These are phyloP conservation scores for Bruguiera sexangula DNA, from an alignment of 345 rosid genomes.

Conservation along the genomic window DNA sequence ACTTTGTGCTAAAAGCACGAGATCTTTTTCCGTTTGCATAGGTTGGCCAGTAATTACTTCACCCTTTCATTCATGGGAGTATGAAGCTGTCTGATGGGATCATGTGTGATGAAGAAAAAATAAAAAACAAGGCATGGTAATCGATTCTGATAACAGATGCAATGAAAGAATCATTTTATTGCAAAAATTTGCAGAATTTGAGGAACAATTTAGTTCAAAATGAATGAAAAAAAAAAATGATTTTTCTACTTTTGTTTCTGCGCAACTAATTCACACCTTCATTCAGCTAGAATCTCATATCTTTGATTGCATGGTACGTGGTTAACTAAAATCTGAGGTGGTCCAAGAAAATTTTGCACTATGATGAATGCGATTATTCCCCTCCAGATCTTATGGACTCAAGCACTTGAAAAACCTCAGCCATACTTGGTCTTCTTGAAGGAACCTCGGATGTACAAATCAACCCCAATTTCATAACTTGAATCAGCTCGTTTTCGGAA, in stretches of 20 bases:
- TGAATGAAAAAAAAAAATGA: conserved; percentile 52
- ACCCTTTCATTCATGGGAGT: too few species aligned
- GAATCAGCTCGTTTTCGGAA: conserved; percentile 84
- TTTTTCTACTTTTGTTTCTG: conserved; percentile 18
- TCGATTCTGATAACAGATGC: not conserved
- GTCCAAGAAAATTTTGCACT: conserved; percentile 15
- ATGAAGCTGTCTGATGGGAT: too few species aligned
- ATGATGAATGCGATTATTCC: conserved; percentile 40
- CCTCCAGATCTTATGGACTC: conserved; percentile 79
- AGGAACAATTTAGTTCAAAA: conserved; percentile 29
- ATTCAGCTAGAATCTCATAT: conserved; percentile 23
- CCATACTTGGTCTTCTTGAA: conserved; percentile 92
- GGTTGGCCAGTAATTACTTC: too few species aligned
- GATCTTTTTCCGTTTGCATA: too few species aligned
- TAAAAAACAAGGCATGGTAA: too few species aligned
- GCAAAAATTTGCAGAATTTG: conserved; percentile 21
- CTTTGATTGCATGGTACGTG: conserved; percentile 1
- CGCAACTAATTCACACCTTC: conserved; percentile 27
- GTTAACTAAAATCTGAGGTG: conserved; percentile 12
- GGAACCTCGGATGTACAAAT: conserved; percentile 75
- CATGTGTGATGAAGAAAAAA: not conserved
- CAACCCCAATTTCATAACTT: conserved; percentile 87
- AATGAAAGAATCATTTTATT: conserved; percentile 49
- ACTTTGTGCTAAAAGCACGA: too few species aligned
- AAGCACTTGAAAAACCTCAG: conserved; percentile 94